Conservation (phyloP, 805 yeast species). For the Yarrowia yakushimensis region DNA sequence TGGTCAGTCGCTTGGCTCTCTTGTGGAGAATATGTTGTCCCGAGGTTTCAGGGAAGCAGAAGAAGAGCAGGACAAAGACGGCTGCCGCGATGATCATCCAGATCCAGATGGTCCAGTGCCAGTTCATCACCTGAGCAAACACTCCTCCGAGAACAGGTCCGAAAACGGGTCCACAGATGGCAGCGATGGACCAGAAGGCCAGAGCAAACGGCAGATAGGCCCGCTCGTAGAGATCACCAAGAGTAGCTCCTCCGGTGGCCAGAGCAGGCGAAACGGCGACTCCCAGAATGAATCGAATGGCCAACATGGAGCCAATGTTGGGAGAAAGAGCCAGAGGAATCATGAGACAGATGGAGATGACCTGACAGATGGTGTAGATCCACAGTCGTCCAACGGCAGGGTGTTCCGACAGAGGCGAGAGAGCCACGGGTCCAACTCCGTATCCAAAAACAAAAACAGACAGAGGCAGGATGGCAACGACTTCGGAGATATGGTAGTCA, state of each 20-base stretch:
- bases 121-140: constrained; percentile 40
- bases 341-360: constrained; percentile 49
- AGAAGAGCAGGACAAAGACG: constrained; percentile 41
- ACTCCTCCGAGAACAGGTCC: constrained; percentile 58
- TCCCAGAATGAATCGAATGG: constrained; percentile 67
- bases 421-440: constrained; percentile 53
- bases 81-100: constrained; percentile 37
- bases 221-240: constrained; percentile 47
- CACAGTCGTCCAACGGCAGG: constrained; percentile 51
- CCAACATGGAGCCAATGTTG: constrained; percentile 49
- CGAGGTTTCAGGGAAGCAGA: constrained; percentile 52
- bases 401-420: constrained; percentile 54
- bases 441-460: constrained; percentile 53
- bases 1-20: constrained; percentile 49
- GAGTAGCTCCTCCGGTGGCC: constrained; percentile 73
- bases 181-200: constrained; percentile 52
- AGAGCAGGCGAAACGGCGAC: constrained; percentile 76
- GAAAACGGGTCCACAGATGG: constrained; percentile 51
- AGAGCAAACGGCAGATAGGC: constrained; percentile 48
- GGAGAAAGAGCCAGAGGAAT: constrained; percentile 51
- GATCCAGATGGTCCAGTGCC: constrained; percentile 50
- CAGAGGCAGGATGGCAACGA: constrained; percentile 48
- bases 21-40: constrained; percentile 46
- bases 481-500: constrained; percentile 44
- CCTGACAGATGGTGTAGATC: constrained; percentile 47